Conservation (phyloP, 495 filamentous ascomycete species). For the Aspergillus wentii region DNA sequence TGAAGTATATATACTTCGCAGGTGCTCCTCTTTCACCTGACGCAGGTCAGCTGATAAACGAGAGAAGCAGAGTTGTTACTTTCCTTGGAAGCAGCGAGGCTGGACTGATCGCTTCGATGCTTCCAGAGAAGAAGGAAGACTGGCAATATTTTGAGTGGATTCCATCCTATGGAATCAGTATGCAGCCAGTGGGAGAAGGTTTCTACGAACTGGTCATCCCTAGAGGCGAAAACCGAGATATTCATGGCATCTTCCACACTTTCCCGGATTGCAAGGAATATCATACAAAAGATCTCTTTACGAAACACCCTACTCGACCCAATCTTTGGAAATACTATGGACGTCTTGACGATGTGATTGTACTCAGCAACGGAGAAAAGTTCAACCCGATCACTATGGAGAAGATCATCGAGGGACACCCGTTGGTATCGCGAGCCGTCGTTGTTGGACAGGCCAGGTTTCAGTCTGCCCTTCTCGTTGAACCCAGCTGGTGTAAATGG, state of each 20-base stretch:
- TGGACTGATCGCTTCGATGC: constrained; percentile 14
- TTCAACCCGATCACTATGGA: constrained; percentile 55
- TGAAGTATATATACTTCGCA: constrained; percentile 11
- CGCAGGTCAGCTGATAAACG: constrained; percentile 5
- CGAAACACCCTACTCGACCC: constrained; percentile 40
- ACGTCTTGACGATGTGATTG: constrained; percentile 57
- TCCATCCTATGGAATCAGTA: constrained; percentile 36
- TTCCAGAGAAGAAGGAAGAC: constrained; percentile 29
- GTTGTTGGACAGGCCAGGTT: constrained; percentile 48
- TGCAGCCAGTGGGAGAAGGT: constrained; percentile 32
- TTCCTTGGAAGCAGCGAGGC: constrained; percentile 17
- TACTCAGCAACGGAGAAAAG: constrained; percentile 62
- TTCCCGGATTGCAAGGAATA: constrained; percentile 40
- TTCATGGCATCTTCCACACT: constrained; percentile 22
- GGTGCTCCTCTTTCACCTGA: constrained; percentile 15
- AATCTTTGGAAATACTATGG: constrained; percentile 48
- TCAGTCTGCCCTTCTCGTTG: constrained; percentile 48
- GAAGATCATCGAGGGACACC: constrained; percentile 33
- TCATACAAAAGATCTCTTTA: constrained; percentile 52
- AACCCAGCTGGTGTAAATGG: constrained; percentile 20
- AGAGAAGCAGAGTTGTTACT: constrained; percentile 5
- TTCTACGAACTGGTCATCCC: constrained; percentile 43
- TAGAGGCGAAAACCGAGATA: constrained; percentile 7
- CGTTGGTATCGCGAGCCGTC: constrained; percentile 39
- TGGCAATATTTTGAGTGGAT: constrained; percentile 50